Evolutionary conservation across 2,329 filamentous ascomycete genomes (phyloP).

Genomic region (Clonostachys sp.): DNA sequence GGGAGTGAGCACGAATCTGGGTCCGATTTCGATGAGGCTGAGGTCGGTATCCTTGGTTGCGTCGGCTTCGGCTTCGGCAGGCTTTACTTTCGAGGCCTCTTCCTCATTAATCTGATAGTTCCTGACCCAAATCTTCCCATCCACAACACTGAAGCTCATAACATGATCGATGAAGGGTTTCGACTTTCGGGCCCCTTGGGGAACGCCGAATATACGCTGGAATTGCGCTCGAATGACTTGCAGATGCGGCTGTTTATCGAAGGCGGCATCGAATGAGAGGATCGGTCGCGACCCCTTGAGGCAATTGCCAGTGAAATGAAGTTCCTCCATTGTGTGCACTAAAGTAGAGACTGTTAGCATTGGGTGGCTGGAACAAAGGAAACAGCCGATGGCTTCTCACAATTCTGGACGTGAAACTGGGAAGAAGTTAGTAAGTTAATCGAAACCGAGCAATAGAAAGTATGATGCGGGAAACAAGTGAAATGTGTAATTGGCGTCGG

Average conservation of each 20-base stretch:
- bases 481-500: no score
- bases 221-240: conserved; percentile 86
- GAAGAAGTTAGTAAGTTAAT: no score
- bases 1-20: conserved; percentile 86
- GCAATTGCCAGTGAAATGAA: conserved; percentile 96
- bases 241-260: conserved; percentile 77
- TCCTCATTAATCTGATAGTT: conserved; percentile 91
- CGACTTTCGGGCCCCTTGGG: conserved; percentile 78
- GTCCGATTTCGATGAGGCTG: conserved; percentile 86
- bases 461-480: no score
- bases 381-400: conserved; percentile 30
- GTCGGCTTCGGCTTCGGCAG: conserved; percentile 26
- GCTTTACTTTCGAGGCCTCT: conserved; percentile 50
- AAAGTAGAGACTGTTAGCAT: conserved; percentile 12
- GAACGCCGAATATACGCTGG: conserved; percentile 86
- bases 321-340: conserved; percentile 95
- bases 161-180: conserved; percentile 97
- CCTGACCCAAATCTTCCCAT: conserved; percentile 93
- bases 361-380: not conserved
- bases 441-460: no score
- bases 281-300: conserved; percentile 88
- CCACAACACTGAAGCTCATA: conserved; percentile 84
- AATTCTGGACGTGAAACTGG: conserved; percentile 70
- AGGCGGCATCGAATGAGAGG: conserved; percentile 84
- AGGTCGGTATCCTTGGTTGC: conserved; percentile 64